Evolutionary conservation across 1,139 yeast species (phyloP).

Genomic region (Geotrichum bryndzae): DNA sequence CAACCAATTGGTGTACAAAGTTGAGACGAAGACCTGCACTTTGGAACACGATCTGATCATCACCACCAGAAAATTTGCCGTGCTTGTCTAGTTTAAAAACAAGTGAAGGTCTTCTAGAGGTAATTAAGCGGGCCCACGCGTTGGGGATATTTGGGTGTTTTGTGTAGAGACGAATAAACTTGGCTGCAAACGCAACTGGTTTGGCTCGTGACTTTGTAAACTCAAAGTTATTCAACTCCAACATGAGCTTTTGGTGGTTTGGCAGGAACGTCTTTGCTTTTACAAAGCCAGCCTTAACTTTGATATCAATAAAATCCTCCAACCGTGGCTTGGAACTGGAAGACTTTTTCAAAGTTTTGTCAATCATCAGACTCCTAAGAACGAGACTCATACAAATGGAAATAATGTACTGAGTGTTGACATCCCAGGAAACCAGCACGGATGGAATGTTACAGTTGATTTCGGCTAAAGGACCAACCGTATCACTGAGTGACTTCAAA

Average conservation of each 20-base stretch:
- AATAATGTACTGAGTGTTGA: conserved; percentile 30
- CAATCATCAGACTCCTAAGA: conserved; percentile 18
- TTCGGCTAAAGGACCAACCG: neutral
- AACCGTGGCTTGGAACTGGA: neutral
- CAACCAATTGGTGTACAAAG: conserved; percentile 56
- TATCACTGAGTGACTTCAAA: neutral
- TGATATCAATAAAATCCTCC: neutral
- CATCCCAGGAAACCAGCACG: conserved; percentile 27
- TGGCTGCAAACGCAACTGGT: conserved; percentile 34
- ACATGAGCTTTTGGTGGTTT: conserved; percentile 45
- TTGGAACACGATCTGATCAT: conserved; percentile 24
- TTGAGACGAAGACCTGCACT: conserved; percentile 35
- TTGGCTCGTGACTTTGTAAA: conserved; percentile 32
- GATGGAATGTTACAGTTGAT: conserved; percentile 26
- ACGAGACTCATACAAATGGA: conserved; percentile 24
- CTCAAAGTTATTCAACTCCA: conserved; percentile 44
- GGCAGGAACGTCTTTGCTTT: conserved; percentile 45
- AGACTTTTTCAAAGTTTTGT: neutral
- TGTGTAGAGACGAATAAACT: conserved; percentile 46
- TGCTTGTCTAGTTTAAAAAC: conserved; percentile 16
- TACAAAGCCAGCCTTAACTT: neutral
- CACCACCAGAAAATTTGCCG: conserved; percentile 1
- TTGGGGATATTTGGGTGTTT: conserved; percentile 48
- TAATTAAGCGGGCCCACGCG: conserved; percentile 39
- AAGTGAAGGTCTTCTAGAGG: conserved; percentile 28